Evolutionary conservation across 345 rosid genomes (phyloP), one percentile per base, ranked within the genome.

Genomic region (Moringa oleifera): DNA sequence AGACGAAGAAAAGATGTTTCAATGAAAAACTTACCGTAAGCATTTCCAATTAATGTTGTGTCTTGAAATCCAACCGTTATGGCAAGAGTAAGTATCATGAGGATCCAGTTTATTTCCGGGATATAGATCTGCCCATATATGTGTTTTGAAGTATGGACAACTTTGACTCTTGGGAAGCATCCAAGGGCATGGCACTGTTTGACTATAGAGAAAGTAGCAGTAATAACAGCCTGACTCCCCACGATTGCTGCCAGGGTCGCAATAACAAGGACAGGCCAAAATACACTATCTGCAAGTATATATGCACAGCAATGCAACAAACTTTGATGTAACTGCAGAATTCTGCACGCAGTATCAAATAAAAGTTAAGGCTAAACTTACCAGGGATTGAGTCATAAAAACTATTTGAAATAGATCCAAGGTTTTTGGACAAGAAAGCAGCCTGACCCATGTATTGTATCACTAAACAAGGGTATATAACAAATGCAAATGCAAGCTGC

Each of bases 401-500:
- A 72, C 86, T 82, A 73, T 83, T 37, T 24, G 73, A 25, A 47
- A 87, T 61, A 24, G 75, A 76, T 0, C 20, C 20, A 20, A 73
- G 78, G 75, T 89, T 66, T 79, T 79, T 87, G 31, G 98, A 92
- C 67, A 92, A 81, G 80, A 76, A 92, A 36, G 98, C 97, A 75
- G 97, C 96, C 74, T 92, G 98, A 47, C 96, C 98, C 98, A 92
- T 89, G 80, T 92, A 92, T 74, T 92, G 98, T 62, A 89, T 81
- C 67, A 89, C 96, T 86, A 92, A 79, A 77, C 97, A 89, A 16
- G 97, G 98, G 75, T 92, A 92, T 68, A 92, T 71, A 22, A 83
- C 76, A 68, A 79, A 68, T 21, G 80, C 77, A 68, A 92, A 92
- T 17, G 96, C 91, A 64, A 92, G 82, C 97, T 89, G 91, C 82